Evolutionary conservation across 805 yeast genomes (phyloP).

Genomic region (Pichia nanzhaoensis): DNA sequence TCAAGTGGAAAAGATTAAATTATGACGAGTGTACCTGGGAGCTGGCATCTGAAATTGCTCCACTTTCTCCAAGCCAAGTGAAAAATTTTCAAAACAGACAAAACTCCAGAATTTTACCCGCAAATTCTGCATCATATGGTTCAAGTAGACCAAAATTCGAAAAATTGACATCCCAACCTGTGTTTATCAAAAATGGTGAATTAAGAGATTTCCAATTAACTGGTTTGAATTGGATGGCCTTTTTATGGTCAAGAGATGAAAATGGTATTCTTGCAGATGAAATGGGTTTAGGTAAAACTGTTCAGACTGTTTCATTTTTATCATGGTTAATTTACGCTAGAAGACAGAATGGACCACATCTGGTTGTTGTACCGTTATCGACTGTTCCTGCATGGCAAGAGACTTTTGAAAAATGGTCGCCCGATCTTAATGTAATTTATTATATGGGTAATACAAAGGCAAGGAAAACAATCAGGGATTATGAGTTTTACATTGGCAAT

Average conservation of each 20-base stretch:
- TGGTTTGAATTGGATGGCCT: slow-evolving; percentile 99
- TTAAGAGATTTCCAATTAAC: slow-evolving; percentile 96
- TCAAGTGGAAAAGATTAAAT: slow-evolving; percentile 89
- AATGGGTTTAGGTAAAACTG: slow-evolving; percentile 98
- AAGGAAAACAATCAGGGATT: slow-evolving; percentile 72
- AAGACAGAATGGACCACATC: slow-evolving; percentile 94
- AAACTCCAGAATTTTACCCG: slow-evolving; percentile 80
- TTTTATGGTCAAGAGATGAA: slow-evolving; percentile 94
- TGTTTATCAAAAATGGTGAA: slow-evolving; percentile 83
- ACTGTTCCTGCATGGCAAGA: slow-evolving; percentile 99
- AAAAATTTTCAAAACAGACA: slow-evolving; percentile 73
- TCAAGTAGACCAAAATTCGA: slow-evolving; percentile 78
- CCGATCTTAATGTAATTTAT: slow-evolving; percentile 87
- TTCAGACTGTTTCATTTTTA: slow-evolving; percentile 89
- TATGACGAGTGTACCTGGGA: slow-evolving; percentile 99
- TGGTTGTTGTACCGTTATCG: slow-evolving; percentile 92
- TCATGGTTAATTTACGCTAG: slow-evolving; percentile 95
- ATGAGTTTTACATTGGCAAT: slow-evolving; percentile 67
- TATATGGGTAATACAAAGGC: slow-evolving; percentile 90
- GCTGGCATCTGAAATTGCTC: slow-evolving; percentile 79
- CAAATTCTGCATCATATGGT: slow-evolving; percentile 71
- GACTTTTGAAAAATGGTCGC: slow-evolving; percentile 96
- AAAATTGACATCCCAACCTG: slow-evolving; percentile 79
- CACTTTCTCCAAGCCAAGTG: slow-evolving; percentile 77
- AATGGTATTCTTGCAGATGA: slow-evolving; percentile 97